These are phyloP conservation scores for Mycogone perniciosa DNA, from an alignment of 2,329 filamentous ascomycete genomes.

Conservation along the genomic window DNA sequence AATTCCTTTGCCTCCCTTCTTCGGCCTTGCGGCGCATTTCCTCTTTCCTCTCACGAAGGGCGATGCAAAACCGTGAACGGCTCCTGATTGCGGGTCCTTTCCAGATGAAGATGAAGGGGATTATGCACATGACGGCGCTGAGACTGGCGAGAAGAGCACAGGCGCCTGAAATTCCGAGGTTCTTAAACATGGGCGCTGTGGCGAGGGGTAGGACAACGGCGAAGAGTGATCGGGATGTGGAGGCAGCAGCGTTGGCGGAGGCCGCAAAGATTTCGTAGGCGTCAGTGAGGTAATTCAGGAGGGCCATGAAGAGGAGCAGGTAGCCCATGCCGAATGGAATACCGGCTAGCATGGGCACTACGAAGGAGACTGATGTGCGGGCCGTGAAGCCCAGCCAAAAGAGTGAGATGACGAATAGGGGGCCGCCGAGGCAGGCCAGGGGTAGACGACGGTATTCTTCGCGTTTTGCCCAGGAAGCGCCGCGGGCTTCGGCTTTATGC, in stretches of 20 bases:
- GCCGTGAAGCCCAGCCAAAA: constrained; percentile 60
- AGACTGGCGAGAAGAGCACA: constrained; percentile 47
- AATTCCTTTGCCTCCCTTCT: constrained; percentile 26
- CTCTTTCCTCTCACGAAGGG: constrained; percentile 45
- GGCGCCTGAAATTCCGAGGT: constrained; percentile 43
- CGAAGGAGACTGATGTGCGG: constrained; percentile 40
- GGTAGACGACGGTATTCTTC: constrained; percentile 67
- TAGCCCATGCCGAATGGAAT: constrained; percentile 57
- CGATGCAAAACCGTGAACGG: constrained; percentile 56
- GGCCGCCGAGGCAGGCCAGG: constrained; percentile 63
- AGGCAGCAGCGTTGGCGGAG: constrained; percentile 75
- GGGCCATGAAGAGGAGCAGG: constrained; percentile 56
- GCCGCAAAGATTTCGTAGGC: constrained; percentile 63
- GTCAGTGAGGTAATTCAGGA: constrained; percentile 60
- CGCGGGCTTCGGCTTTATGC: constrained; percentile 40
- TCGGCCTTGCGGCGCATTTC: constrained; percentile 37
- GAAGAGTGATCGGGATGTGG: constrained; percentile 88
- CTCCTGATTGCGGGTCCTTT: constrained; percentile 49
- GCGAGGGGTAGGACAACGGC: constrained; percentile 64
- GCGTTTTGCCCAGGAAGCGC: constrained; percentile 51
- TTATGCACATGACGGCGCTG: constrained; percentile 42
- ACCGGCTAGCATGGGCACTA: constrained; percentile 53
- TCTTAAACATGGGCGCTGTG: constrained; percentile 42
- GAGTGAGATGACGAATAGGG: constrained; percentile 50
- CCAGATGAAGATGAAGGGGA: constrained; percentile 50